Evolutionary conservation across 139 green algal species (phyloP), one percentile per base, ranked within the genome.

Genomic region (Chlamydomonas sphaeroides): DNA sequence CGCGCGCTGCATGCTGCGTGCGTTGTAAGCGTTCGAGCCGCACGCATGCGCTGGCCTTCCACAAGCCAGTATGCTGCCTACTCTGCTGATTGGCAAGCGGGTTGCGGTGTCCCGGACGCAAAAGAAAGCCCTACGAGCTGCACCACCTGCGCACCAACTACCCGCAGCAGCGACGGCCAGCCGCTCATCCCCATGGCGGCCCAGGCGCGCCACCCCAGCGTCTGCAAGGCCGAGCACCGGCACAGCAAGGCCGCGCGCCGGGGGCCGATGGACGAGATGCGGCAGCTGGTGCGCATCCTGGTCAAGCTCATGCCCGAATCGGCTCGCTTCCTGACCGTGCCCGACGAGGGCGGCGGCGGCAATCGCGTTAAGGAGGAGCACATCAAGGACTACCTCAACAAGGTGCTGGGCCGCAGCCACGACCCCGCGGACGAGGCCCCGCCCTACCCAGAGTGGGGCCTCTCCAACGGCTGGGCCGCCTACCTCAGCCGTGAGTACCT

Each of bases 261-360:
- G 23, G 95, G 95, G 1, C 95, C 95, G 14, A 98, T 98, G 95
- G 95, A 98, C 68, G 95, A 98, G 84, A 98, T 98, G 95, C 86
- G 95, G 36, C 93, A 97, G 90, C 91, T 98, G 26, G 91, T 97
- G 8, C 86, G 93, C 77, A 97, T 97, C 67, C 85, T 97, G 62
- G 89, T 92, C 28, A 96, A 97, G 86, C 80, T 93, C 30, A 89
- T 97, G 51, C 94, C 94, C 4, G 85, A 94, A 41, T 93, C 86
- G 0, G 81, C 88, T 2, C 41, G 28, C 5, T 75, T 90, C 71
- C 57, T 89, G 36, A 72, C 71, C 3, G 69, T 77, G 15, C 36
- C 70, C 28, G 84, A 96, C 28, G 90, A 95, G 78, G 81, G 87
- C 25, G 93, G 93, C 15, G 91, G 93, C 42, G 90, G 94, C 69